phyloP scores from a whole-genome alignment of 2,329 filamentous ascomycete genomes.

The Epichloe brachyelytri region DNA sequence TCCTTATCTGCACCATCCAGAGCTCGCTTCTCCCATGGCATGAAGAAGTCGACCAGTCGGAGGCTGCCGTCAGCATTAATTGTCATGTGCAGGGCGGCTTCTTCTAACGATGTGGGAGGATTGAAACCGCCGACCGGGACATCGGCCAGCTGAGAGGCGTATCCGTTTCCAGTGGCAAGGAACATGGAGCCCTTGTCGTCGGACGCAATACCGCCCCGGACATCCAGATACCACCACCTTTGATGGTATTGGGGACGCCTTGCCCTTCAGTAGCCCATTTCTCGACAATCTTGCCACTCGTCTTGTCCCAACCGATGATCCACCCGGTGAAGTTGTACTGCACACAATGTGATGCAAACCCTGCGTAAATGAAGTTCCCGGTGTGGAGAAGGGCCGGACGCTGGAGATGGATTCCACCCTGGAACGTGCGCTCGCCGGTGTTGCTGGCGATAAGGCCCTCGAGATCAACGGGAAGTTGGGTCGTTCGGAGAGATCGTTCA shows the following conservation, averaged over 20 bases:
- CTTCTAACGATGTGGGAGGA: constrained; percentile 28
- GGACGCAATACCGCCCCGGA: constrained; percentile 26
- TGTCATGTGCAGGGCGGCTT: constrained; percentile 31
- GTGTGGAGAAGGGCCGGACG: constrained; percentile 33
- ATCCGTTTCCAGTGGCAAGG: constrained; percentile 26
- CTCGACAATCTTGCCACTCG: constrained; percentile 23
- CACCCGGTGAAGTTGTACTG: constrained; percentile 43
- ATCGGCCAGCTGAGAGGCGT: constrained; percentile 25
- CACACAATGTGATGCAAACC: constrained; percentile 43
- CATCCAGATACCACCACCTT: constrained; percentile 32
- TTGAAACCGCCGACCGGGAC: constrained; percentile 25
- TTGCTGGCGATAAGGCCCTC: constrained; percentile 34
- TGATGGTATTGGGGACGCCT: constrained; percentile 22
- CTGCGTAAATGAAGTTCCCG: constrained; percentile 35
- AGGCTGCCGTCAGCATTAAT: constrained; percentile 29
- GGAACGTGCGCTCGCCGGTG: constrained; percentile 33
- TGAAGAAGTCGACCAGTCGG: constrained; percentile 37
- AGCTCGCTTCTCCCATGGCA: constrained; percentile 37
- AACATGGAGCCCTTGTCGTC: constrained; percentile 27
- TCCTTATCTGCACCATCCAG: constrained; percentile 39
- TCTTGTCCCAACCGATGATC: constrained; percentile 35
- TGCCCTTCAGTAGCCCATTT: constrained; percentile 28
- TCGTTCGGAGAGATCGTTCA: constrained; percentile 23
- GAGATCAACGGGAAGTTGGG: constrained; percentile 32
- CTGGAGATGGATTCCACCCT: constrained; percentile 39